These are phyloP conservation scores for Zostera marina DNA, from an alignment of 116 monocot genomes.

Conservation along the genomic window DNA sequence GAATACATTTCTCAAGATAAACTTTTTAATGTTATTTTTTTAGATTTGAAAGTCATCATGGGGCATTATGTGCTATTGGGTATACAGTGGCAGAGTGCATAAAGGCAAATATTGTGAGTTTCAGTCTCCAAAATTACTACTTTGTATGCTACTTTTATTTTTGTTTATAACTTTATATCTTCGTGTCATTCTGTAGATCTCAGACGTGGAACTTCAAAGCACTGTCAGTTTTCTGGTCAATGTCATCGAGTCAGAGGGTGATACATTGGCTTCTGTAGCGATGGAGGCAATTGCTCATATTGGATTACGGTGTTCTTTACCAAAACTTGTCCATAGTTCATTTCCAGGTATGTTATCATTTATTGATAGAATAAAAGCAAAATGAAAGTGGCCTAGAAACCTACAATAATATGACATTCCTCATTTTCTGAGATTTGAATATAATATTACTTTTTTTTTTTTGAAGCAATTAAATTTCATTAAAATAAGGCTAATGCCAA, in stretches of 20 bases:
- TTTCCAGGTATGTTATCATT: slow-evolving; percentile 26
- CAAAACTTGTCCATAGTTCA: slow-evolving; percentile 32
- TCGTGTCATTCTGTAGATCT: slow-evolving; percentile 23
- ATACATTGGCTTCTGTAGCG: slow-evolving; percentile 44
- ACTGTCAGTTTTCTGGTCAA: slow-evolving; percentile 37
- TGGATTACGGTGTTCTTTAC: slow-evolving; percentile 52
- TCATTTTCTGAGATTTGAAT: too few species aligned
- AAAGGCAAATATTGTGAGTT: slow-evolving; percentile 48
- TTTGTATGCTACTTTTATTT: slow-evolving; percentile 1
- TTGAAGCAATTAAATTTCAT: too few species aligned
- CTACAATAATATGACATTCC: too few species aligned
- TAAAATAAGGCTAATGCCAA: too few species aligned
- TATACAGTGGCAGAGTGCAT: slow-evolving; percentile 67
- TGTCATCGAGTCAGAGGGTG: slow-evolving; percentile 55
- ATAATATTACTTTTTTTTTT: too few species aligned
- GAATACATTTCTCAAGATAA: neutral
- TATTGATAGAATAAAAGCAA: neutral
- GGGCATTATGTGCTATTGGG: slow-evolving; percentile 72
- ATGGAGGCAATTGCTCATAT: slow-evolving; percentile 97
- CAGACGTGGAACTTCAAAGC: slow-evolving; percentile 27
- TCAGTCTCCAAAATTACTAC: neutral
- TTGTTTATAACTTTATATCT: slow-evolving; percentile 1
- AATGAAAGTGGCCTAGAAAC: neutral
- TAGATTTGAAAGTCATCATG: slow-evolving; percentile 87
- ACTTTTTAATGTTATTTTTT: neutral